These are phyloP conservation scores for Xylona heveae DNA, from an alignment of 495 filamentous ascomycete species.

Conservation along the genomic window DNA sequence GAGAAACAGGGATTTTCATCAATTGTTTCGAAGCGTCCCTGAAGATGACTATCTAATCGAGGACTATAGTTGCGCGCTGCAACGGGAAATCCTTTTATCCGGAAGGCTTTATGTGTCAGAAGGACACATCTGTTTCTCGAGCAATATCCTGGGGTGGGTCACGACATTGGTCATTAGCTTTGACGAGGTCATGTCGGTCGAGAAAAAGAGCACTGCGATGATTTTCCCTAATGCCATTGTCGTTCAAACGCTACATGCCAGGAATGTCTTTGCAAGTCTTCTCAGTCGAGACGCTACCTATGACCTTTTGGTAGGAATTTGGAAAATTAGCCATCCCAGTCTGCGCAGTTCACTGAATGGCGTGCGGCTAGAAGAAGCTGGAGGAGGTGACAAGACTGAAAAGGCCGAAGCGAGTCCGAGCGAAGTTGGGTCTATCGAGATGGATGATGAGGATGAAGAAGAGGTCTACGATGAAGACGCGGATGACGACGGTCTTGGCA, in stretches of 20 bases:
- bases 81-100: conserved; percentile 87
- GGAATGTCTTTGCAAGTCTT: conserved; percentile 88
- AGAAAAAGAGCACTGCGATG: conserved; percentile 90
- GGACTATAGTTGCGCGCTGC: conserved; percentile 91
- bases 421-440: conserved; percentile 36
- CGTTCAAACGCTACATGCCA: conserved; percentile 85
- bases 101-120: conserved; percentile 92
- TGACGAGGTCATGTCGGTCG: conserved; percentile 88
- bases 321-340: conserved; percentile 87
- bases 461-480: conserved; percentile 63
- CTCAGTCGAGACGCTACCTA: conserved; percentile 90
- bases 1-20: conserved; percentile 87
- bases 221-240: conserved; percentile 96
- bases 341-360: conserved; percentile 78
- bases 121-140: conserved; percentile 94
- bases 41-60: conserved; percentile 97
- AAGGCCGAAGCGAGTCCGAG: conserved; percentile 41
- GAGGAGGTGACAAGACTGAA: conserved; percentile 71
- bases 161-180: conserved; percentile 96
- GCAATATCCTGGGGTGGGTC: conserved; percentile 95
- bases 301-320: conserved; percentile 90
- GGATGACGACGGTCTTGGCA: conserved; percentile 36
- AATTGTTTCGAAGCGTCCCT: conserved; percentile 82
- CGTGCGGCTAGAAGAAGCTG: conserved; percentile 49
- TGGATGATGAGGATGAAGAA: conserved; percentile 38